Base-by-base conservation (phyloP, 306 rosid genomes). In the Vigna angularis region DNA sequence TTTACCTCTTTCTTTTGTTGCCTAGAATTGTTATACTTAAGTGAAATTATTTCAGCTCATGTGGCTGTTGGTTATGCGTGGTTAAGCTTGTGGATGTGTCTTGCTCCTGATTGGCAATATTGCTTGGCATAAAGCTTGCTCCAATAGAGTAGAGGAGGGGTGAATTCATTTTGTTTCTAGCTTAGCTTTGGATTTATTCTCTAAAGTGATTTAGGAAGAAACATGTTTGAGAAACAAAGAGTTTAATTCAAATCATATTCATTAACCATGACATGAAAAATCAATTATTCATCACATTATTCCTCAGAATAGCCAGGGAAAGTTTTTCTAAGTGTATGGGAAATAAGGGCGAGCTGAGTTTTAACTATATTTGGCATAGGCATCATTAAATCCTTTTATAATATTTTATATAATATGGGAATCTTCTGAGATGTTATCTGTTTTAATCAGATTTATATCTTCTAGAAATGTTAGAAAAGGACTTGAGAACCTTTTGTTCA, bases 1-100 rank as follows among this genome's bases (percentile, higher is more conserved):
- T 62, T 18, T 47, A 20, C 3, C 63, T 36, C 59, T 22, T 56
- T 3, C 38, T 34, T 20, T 61, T 79, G 63, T 72, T 59, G 36
- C 73, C 57, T 11, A 14, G 24, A 73, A 70, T 28, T 74, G 47
- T 78, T 55, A 51, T 79, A 70, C 68, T 26, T 52, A 55, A 42
- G 44, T 16, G 32, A 9, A 76, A 65, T 18, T 65, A 52, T 51
- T 65, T 64, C 28, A 50, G 72, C 28, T 40, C 26, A 13, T 76
- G 56, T 15, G 18, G 16, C 55, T 76, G 30, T n/a, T 66, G 28
- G 32, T 66, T 26, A 38, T 53, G 34, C 53, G 49, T 76, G 61
- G 28, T 17, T 24, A 70, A 63, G 51, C 24, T 75, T 51, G 44
- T 36, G 42, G 56, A 52, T 16, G 55, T 53, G 56, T 26, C 73